A percentile compares a stretch with the other conserved stretches of the same genome.
These are phyloP conservation scores for thale cress (Arabidopsis thaliana) DNA, from an alignment of 345 rosid genomes.

Conservation along the genomic window DNA sequence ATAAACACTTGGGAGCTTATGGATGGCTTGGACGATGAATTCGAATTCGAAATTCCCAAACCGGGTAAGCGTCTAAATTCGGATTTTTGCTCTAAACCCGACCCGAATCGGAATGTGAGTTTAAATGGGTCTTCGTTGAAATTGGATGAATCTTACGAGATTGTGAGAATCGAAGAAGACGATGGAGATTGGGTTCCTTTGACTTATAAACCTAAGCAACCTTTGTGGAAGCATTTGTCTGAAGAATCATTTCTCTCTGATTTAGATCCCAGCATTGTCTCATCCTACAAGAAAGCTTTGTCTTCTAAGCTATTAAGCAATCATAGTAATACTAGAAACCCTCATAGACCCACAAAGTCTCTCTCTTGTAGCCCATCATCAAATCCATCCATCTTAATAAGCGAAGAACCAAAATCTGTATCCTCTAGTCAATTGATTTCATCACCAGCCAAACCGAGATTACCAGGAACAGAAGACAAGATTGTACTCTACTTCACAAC, in stretches of 20 bases:
- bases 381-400: conserved; percentile 11
- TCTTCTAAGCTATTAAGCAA: conserved; percentile 64
- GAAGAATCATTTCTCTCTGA: conserved; percentile 69
- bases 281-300: conserved; percentile 69
- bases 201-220: conserved; percentile 49
- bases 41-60: conserved; percentile 46
- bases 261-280: conserved; percentile 67
- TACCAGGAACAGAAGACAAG: conserved; percentile 45
- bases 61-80: conserved; percentile 35
- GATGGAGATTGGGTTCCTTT: conserved; percentile 45
- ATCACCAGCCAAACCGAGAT: conserved; percentile 33
- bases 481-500: conserved; percentile 75
- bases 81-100: conserved; percentile 34
- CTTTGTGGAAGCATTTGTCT: conserved; percentile 75
- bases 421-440: conserved; percentile 41
- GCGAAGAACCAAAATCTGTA: conserved; percentile 38
- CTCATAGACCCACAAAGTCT: conserved; percentile 28
- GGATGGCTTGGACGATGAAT: conserved; percentile 86
- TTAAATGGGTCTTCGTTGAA: conserved; percentile 44
- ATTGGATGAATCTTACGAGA: conserved; percentile 43
- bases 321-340: conserved; percentile 14
- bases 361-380: conserved; percentile 31
- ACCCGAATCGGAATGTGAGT: conserved; percentile 38
- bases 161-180: conserved; percentile 36
- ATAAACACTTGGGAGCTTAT: conserved; percentile 97